Percentiles rank a stretch among this genome's conserved stretches.
Conservation (phyloP, 495 filamentous ascomycete genomes). For the Neurospora sp. region DNA sequence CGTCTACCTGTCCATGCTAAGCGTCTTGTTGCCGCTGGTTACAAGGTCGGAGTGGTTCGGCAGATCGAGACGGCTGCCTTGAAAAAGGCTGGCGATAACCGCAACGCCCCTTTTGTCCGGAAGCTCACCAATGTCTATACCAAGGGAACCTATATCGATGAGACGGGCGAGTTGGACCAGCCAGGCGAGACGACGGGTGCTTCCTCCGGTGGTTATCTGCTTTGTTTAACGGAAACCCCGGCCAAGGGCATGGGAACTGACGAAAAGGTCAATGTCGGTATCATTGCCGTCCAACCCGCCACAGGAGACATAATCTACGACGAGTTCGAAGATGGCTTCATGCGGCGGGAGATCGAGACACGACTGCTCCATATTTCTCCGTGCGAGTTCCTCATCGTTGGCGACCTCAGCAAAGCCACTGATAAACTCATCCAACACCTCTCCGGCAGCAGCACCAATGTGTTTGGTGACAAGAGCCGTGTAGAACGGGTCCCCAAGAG, state of each 20-base stretch:
- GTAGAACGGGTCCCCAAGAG: constrained; percentile 67
- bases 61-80: constrained; percentile 98
- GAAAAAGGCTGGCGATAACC: constrained; percentile 92
- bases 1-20: constrained; percentile 92
- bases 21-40: constrained; percentile 78
- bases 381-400: constrained; percentile 93
- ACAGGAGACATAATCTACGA: constrained; percentile 97
- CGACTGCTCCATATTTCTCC: constrained; percentile 88
- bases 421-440: constrained; percentile 89
- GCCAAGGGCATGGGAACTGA: constrained; percentile 81
- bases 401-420: constrained; percentile 82
- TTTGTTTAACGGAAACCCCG: constrained; percentile 84
- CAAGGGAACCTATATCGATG: constrained; percentile 96
- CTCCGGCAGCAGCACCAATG: constrained; percentile 74
- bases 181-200: constrained; percentile 42
- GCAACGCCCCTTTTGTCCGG: constrained; percentile 82
- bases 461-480: constrained; percentile 83
- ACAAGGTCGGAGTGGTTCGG: constrained; percentile 92
- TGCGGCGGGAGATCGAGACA: constrained; percentile 94
- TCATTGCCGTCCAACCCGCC: constrained; percentile 89
- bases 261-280: constrained; percentile 85
- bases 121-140: constrained; percentile 96
- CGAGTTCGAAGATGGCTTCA: constrained; percentile 95
- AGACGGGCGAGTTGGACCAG: constrained; percentile 68
- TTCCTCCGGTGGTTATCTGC: constrained; percentile 75